Base-by-base conservation (phyloP, 192 early-diverging fungal genomes). In the Coemansia sp. region DNA sequence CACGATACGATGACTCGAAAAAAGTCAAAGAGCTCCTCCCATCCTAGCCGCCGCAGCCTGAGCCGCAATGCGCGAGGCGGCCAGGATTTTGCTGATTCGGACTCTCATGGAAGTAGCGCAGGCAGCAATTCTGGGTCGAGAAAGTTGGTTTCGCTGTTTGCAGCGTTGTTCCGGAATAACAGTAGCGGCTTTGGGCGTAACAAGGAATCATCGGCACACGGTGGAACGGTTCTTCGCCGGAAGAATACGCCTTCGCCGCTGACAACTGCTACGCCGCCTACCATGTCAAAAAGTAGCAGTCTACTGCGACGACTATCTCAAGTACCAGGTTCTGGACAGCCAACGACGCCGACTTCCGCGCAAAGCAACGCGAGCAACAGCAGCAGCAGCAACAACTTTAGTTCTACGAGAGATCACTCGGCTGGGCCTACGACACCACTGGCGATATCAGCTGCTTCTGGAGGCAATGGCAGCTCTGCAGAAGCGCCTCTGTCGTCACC, bases 101-200 rank as follows among this genome's bases (percentile, higher is more conserved):
- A 71, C 43, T 66, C 65, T 4, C 68, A 75, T 10, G 62, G 68
- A 17, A 71, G 67, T 59, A 40, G 59, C 22, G 50, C 67, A 13
- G 69, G 76, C 50, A 57, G 55, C 55, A 57, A 57, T 20, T 35
- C 55, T 57, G 68, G 83, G 10, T 77, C 84, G n/a, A 86, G 75
- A 10, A 86, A 86, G 56, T 83, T 91, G 33, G 87, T 93, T 17
- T 92, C 90, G 4, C 66, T 93, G 43, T 92, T 93, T 76, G 81
- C 85, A 35, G 91, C 89, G 3, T 59, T 93, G 61, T 81, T 93
- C 59, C 80, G 80, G 54, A 73, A 63, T 63, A 66, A 69, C 58
- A 53, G 17, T 19, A 66, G 70, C 4, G 63, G 35, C 25, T 60
- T 69, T 59, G 67, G 59, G 23, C 65, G 66, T 46, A 61, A 41